Evolutionary conservation across 768 basidiomycete genomes (phyloP).

Genomic region (Suillus bovinus): DNA sequence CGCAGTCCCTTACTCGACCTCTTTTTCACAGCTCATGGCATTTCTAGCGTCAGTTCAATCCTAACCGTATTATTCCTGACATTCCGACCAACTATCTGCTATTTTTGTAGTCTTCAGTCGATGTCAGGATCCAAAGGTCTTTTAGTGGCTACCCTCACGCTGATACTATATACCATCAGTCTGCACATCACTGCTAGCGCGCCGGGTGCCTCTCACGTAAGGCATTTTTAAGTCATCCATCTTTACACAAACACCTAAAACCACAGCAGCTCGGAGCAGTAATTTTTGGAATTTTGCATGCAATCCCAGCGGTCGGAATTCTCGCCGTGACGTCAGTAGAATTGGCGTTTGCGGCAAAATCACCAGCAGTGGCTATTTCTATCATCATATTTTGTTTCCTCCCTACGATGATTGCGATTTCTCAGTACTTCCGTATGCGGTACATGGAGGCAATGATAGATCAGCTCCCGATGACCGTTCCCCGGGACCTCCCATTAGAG

Average conservation of each 20-base stretch:
- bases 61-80: not conserved
- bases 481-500: not conserved
- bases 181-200: conserved; percentile 23
- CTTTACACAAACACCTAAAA: not conserved
- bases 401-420: conserved; percentile 18
- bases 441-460: not conserved
- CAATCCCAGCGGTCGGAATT: conserved; percentile 29
- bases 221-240: not conserved
- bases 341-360: conserved; percentile 21
- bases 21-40: conserved; percentile 22
- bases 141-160: conserved; percentile 22
- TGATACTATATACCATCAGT: conserved; percentile 32
- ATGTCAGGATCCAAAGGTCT: conserved; percentile 22
- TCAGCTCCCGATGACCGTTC: not conserved
- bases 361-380: conserved; percentile 19
- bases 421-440: not conserved
- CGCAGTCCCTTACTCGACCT: not conserved
- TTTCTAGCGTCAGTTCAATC: conserved; percentile 26
- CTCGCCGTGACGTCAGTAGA: conserved; percentile 20
- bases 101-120: conserved; percentile 21
- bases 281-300: conserved; percentile 23
- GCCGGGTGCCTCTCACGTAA: conserved; percentile 21
- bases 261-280: conserved; percentile 12
- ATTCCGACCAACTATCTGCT: not conserved
- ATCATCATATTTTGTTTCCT: conserved; percentile 24